Evolutionary conservation across 31 red algal genomes (phyloP).

Genomic region (Odonthalia washingtoniensis): DNA sequence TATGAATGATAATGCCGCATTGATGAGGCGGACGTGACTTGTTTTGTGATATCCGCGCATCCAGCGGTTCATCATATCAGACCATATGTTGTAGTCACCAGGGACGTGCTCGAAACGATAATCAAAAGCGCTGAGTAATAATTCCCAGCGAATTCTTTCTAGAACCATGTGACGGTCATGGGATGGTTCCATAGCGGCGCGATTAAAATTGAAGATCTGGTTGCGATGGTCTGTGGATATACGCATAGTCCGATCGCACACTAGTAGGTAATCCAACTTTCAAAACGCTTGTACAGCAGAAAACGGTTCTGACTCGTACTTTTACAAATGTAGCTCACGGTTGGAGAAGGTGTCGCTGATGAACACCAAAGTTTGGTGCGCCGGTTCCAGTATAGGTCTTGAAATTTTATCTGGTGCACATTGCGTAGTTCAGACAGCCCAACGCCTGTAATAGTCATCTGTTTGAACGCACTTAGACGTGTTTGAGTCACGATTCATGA

Average conservation of each 20-base stretch:
- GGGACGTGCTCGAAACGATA: conserved; percentile 54
- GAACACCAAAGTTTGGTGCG: conserved; percentile 33
- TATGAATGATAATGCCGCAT: conserved; percentile 32
- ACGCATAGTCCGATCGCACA: conserved; percentile 32
- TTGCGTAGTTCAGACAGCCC: conserved; percentile 27
- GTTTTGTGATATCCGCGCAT: conserved; percentile 35
- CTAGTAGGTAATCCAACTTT: conserved; percentile 46
- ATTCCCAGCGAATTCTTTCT: conserved; percentile 41
- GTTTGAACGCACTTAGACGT: conserved; percentile 29
- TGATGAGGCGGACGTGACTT: conserved; percentile 24
- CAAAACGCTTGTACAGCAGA: conserved; percentile 39
- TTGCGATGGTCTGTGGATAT: conserved; percentile 61
- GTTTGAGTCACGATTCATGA: conserved; percentile 23
- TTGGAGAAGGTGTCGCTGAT: conserved; percentile 17
- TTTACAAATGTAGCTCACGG: conserved; percentile 18
- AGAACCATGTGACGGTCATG: conserved; percentile 45
- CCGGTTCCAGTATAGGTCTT: conserved; percentile 19
- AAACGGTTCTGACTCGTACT: conserved; percentile 36
- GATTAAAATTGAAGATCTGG: conserved; percentile 39
- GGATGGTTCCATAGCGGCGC: conserved; percentile 41
- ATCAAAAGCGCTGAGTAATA: conserved; percentile 20
- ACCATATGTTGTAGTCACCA: conserved; percentile 34
- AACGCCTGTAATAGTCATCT: conserved; percentile 50
- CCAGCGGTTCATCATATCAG: no score
- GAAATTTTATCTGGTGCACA: not conserved